These are phyloP conservation scores for Podaxis sp. DNA, from an alignment of 768 basidiomycete species.

Conservation along the genomic window DNA sequence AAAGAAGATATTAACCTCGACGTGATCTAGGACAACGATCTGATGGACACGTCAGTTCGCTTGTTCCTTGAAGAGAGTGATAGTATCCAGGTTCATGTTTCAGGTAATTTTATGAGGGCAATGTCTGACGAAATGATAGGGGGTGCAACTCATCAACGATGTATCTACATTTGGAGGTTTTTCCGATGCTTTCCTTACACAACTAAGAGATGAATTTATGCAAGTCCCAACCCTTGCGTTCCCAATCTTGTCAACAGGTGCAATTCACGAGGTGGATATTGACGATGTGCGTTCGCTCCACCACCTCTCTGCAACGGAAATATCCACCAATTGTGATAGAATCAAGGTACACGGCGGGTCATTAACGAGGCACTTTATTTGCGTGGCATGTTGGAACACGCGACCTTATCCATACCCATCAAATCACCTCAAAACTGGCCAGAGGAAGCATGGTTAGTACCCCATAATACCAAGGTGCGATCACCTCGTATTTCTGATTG, in stretches of 20 bases:
- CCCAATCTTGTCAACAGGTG: slow-evolving; percentile 50
- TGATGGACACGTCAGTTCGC: slow-evolving; percentile 71
- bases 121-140: slow-evolving; percentile 36
- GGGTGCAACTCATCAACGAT: slow-evolving; percentile 67
- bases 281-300: slow-evolving; percentile 41
- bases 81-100: slow-evolving; percentile 55
- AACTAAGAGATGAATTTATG: slow-evolving; percentile 65
- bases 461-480: slow-evolving; percentile 28
- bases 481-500: slow-evolving; percentile 8
- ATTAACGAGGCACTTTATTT: slow-evolving; percentile 66
- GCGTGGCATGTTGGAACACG: slow-evolving; percentile 46
- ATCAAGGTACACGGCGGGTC: slow-evolving; percentile 35
- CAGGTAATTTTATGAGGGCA: background rate
- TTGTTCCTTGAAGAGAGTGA: slow-evolving; percentile 75
- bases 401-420: slow-evolving; percentile 51
- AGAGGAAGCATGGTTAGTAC: slow-evolving; percentile 15
- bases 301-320: slow-evolving; percentile 2
- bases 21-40: slow-evolving; percentile 46
- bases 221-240: slow-evolving; percentile 61
- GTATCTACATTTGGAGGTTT: slow-evolving; percentile 66
- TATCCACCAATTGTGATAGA: slow-evolving; percentile 25
- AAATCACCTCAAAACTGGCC: slow-evolving; percentile 44
- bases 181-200: slow-evolving; percentile 51
- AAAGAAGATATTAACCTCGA: background rate
- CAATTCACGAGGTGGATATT: slow-evolving; percentile 29